phyloP scores from a whole-genome alignment of 805 yeast species.

The Pichia ethanolica region DNA sequence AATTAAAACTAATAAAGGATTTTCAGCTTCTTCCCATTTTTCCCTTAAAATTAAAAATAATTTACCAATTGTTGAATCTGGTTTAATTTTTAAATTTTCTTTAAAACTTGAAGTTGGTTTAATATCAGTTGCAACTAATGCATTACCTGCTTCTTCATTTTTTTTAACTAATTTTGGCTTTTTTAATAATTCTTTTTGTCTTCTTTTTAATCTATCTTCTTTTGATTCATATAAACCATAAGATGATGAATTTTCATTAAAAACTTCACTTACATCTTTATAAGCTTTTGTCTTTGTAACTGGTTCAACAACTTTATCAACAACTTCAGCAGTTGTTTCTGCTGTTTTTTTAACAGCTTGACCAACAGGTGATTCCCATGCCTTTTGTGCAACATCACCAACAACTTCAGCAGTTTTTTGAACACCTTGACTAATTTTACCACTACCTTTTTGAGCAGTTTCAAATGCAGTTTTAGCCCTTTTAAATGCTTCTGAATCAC shows the following conservation, averaged over 20 bases:
- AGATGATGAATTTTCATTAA: constrained; percentile 85
- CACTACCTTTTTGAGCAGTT: constrained; percentile 65
- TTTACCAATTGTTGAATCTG: constrained; percentile 64
- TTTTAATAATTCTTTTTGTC: constrained; percentile 52
- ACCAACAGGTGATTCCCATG: constrained; percentile 95
- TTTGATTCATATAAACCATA: constrained; percentile 91
- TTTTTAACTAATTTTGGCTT: constrained; percentile 64
- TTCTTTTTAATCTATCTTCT: constrained; percentile 68
- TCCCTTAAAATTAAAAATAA: constrained; percentile 51
- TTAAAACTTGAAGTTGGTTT: constrained; percentile 49
- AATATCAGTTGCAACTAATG: constrained; percentile 73
- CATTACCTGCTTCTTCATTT: constrained; percentile 76
- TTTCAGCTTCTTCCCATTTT: constrained; percentile 89
- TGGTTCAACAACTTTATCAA: constrained; percentile 88
- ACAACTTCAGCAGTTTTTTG: constrained; percentile 90
- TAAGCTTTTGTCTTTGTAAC: constrained; percentile 85
- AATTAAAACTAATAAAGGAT: constrained; percentile 74
- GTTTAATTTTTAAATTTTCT: constrained; percentile 55
- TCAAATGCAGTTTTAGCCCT: constrained; percentile 90
- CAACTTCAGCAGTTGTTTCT: constrained; percentile 70
- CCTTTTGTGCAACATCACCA: constrained; percentile 80
- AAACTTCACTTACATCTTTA: constrained; percentile 79
- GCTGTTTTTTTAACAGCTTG: constrained; percentile 82
- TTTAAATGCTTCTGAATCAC: constrained; percentile 90
- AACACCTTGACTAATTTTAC: constrained; percentile 59